Conservation (phyloP, 2,329 filamentous ascomycete species). For the Colletotrichum karsti region DNA sequence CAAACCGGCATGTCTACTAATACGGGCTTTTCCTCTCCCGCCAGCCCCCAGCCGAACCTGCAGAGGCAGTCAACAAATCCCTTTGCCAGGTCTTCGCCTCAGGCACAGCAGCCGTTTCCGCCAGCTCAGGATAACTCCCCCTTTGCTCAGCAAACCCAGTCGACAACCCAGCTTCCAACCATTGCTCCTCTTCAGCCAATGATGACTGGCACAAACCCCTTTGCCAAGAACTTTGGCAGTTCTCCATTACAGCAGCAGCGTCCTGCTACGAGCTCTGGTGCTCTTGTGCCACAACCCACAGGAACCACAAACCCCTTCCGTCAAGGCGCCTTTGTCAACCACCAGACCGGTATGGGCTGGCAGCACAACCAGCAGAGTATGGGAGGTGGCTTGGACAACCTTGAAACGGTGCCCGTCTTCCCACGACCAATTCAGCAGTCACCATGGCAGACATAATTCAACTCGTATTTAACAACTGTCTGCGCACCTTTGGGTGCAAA, state of each 20-base stretch:
- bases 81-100: constrained; percentile 72
- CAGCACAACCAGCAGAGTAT: constrained; percentile 82
- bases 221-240: constrained; percentile 56
- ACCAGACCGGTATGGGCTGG: constrained; percentile 88
- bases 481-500: constrained; percentile 2
- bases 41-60: constrained; percentile 40
- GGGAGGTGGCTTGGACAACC: constrained; percentile 80
- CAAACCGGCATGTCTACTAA: constrained; percentile 57
- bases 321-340: constrained; percentile 89
- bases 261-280: constrained; percentile 53
- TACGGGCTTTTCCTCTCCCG: constrained; percentile 49
- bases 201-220: constrained; percentile 68
- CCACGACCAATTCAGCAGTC: constrained; percentile 77
- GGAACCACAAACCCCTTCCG: constrained; percentile 95
- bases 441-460: constrained; percentile 60
- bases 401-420: constrained; percentile 86
- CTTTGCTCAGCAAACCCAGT: constrained; percentile 51
- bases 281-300: constrained; percentile 78
- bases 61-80: constrained; percentile 82
- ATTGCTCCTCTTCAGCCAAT: constrained; percentile 54
- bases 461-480: background rate
- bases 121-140: constrained; percentile 44
- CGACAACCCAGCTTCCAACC: constrained; percentile 31
- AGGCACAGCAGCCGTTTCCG: constrained; percentile 43
- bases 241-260: constrained; percentile 46